phyloP scores from a whole-genome alignment of 257 asterid genomes.

The Petunia axillaris region DNA sequence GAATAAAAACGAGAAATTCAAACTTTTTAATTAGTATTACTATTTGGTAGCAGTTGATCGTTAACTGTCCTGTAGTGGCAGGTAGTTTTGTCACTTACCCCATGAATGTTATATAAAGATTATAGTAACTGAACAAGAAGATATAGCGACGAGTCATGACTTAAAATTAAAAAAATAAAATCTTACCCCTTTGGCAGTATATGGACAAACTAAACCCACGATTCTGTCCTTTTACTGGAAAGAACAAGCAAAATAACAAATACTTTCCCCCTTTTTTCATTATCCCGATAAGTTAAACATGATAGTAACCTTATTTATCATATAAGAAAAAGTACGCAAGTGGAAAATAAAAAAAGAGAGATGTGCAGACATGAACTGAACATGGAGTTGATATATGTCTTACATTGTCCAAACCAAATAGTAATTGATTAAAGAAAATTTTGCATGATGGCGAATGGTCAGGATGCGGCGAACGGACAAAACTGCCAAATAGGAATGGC shows the following conservation, averaged over 20 bases:
- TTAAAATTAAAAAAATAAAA: not conserved
- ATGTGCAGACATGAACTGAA: not conserved
- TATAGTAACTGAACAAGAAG: not conserved
- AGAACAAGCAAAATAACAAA: not conserved
- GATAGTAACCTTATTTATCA: not conserved
- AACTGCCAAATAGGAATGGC: constrained; percentile 1
- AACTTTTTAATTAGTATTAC: not conserved
- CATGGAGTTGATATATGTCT: not conserved
- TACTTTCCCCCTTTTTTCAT: not conserved
- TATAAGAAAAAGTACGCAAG: not conserved
- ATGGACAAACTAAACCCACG: not conserved
- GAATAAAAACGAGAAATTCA: not conserved
- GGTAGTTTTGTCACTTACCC: not conserved
- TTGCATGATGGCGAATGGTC: not conserved
- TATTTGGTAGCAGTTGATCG: not conserved
- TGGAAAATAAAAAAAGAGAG: not conserved
- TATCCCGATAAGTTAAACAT: not conserved
- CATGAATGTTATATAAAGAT: not conserved
- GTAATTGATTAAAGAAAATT: not conserved
- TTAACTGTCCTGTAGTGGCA: not conserved
- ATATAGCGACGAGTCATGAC: not conserved
- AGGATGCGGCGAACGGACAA: constrained; percentile 20
- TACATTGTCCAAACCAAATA: not conserved
- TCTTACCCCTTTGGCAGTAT: not conserved
- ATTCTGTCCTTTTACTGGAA: not conserved